Base-by-base conservation (phyloP, 73 alveolate genomes). In the Paramecium caudatum region DNA sequence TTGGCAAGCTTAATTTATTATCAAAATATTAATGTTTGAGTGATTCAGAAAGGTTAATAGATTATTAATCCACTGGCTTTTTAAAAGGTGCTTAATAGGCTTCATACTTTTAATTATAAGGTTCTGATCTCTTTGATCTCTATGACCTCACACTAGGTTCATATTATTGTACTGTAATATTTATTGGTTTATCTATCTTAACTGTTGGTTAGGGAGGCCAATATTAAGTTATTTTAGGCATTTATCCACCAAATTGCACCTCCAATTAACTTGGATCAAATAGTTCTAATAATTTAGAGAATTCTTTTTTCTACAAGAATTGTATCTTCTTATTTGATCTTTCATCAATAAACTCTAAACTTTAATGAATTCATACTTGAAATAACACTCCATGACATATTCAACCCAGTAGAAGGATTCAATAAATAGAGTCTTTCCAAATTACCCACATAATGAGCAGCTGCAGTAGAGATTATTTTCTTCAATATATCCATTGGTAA, bases 121-220 rank as follows among this genome's bases (percentile, higher is more conserved):
- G 88, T 36, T 65, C 47, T 65, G 83, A 65, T 30, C 33, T 4
- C 13, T 30, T 65, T 2, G 65, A 36, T 37, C 69, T 37, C 43
- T 37, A 16, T 1, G 88, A 36, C 43, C 25, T 74, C 1, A 68
- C 61, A 33, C 84, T 68, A 13, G 47, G 61, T 68, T 68, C 84
- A 5, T 68, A 34, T 13, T 68, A 8, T n/a, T 68, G 17, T 32
- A 13, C 10, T 55, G 16, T 4, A 23, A 55, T 55, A 55, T 12
- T 10, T 55, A 27, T 0, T 17, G 80, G 80, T 23, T 55, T 55
- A 16, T 55, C 80, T 23, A 39, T 41, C 43, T 36, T 13, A 0
- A 74, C 43, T 15, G 88, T 74, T 12, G 88, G 32, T n/a, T n/a
- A 21, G 2, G 88, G 88, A 41, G 88, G 88, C 88, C 88, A 74